phyloP scores from a whole-genome alignment of 306 rosid species.

The Trichosanthes cucumerina region DNA sequence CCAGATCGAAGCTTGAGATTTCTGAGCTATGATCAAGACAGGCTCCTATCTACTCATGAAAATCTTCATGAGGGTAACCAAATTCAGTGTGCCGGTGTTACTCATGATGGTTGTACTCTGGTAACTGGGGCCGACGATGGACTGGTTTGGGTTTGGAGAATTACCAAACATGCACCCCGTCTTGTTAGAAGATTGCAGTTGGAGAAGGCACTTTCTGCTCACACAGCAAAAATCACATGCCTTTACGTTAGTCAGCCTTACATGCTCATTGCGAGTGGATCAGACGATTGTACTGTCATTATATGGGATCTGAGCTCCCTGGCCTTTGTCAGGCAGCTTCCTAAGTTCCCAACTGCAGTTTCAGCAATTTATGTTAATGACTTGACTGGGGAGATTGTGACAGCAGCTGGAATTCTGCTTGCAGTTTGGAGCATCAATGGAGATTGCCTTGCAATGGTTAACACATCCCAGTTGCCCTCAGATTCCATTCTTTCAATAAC shows the following conservation, averaged over 20 bases:
- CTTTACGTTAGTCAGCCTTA: slow-evolving; percentile 95
- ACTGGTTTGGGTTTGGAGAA: slow-evolving; percentile 85
- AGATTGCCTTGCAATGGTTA: slow-evolving; percentile 87
- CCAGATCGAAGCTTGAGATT: slow-evolving; percentile 94
- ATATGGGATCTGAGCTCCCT: slow-evolving; percentile 98
- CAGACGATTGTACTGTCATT: slow-evolving; percentile 89
- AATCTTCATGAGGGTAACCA: slow-evolving; percentile 90
- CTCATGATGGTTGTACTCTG: slow-evolving; percentile 81
- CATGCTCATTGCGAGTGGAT: slow-evolving; percentile 95
- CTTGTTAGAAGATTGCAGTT: slow-evolving; percentile 49
- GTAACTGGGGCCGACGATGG: slow-evolving; percentile 99
- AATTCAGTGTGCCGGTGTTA: slow-evolving; percentile 73
- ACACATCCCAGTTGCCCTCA: slow-evolving; percentile 91
- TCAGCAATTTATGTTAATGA: slow-evolving; percentile 89
- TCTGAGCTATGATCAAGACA: slow-evolving; percentile 87
- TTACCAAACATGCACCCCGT: slow-evolving; percentile 61
- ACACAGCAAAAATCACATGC: slow-evolving; percentile 74
- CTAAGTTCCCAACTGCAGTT: slow-evolving; percentile 78
- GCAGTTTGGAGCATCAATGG: slow-evolving; percentile 97
- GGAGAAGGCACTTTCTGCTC: slow-evolving; percentile 92
- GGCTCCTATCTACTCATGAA: slow-evolving; percentile 90
- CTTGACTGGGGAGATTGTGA: slow-evolving; percentile 87
- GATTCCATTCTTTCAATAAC: slow-evolving; percentile 90
- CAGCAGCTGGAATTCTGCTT: slow-evolving; percentile 91
- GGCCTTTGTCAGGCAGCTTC: slow-evolving; percentile 88